phyloP scores from a whole-genome alignment of 495 filamentous ascomycete species.

The Pyronema omphalodes region DNA sequence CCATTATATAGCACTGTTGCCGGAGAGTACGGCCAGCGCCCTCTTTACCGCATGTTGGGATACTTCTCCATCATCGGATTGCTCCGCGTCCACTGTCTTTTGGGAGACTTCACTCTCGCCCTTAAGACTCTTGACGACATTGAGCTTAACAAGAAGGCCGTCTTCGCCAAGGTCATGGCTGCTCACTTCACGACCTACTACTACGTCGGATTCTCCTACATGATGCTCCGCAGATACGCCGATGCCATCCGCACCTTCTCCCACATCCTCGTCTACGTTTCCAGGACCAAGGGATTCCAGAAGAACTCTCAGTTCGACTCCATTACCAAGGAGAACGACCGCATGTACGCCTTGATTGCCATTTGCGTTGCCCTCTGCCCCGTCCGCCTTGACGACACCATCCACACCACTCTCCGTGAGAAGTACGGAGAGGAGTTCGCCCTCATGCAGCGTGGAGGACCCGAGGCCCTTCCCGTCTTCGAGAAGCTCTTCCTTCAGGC shows the following conservation, averaged over 20 bases:
- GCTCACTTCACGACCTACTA: constrained; percentile 99
- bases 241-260: constrained; percentile 99
- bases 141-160: constrained; percentile 98
- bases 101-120: constrained; percentile 94
- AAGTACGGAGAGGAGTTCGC: constrained; percentile 97
- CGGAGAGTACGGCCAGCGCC: constrained; percentile 84
- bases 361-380: constrained; percentile 97
- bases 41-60: constrained; percentile 90
- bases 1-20: constrained; percentile 39
- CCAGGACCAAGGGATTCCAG: constrained; percentile 98
- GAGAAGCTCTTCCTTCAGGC: constrained; percentile 90
- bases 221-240: constrained; percentile 99
- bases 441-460: constrained; percentile 85
- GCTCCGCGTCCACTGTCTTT: constrained; percentile 83
- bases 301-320: constrained; percentile 95
- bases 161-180: constrained; percentile 98
- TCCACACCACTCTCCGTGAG: constrained; percentile 91
- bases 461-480: constrained; percentile 83
- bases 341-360: constrained; percentile 97
- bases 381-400: constrained; percentile 92
- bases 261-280: constrained; percentile 98
- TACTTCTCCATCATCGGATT: constrained; percentile 98
- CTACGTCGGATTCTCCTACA: constrained; percentile 99
- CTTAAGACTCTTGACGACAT: constrained; percentile 98
- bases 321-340: constrained; percentile 98